phyloP scores from a whole-genome alignment of 371 early-diverging fungal species.

The Apophysomyces trapeziformis region DNA sequence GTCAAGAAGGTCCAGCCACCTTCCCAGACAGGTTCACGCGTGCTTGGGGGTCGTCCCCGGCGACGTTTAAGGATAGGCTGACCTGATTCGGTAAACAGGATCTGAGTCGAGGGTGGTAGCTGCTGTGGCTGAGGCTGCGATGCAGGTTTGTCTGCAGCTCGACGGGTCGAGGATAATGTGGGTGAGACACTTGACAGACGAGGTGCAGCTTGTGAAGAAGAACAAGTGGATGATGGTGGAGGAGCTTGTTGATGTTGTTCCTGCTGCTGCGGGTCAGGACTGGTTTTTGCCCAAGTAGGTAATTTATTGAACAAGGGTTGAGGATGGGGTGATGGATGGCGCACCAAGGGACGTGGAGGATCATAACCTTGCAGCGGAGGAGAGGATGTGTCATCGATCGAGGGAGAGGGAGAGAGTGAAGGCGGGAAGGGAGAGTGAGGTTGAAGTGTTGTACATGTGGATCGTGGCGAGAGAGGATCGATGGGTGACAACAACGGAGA shows the following conservation, averaged over 20 bases:
- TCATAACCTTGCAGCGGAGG: slow-evolving; percentile 23
- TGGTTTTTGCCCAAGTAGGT: slow-evolving; percentile 6
- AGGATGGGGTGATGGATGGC: background rate
- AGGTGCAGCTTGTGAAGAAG: slow-evolving; percentile 9
- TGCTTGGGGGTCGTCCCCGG: slow-evolving; percentile 46
- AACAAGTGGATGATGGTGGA: background rate
- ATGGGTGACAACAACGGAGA: slow-evolving; percentile 12
- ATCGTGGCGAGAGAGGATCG: slow-evolving; percentile 5
- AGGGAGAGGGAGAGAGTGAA: slow-evolving; percentile 22
- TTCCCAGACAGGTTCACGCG: slow-evolving; percentile 36
- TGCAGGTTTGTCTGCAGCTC: background rate
- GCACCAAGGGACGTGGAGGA: slow-evolving; percentile 20
- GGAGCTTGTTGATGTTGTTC: slow-evolving; percentile 15
- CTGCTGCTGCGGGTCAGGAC: slow-evolving; percentile 3
- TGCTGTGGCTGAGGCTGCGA: slow-evolving; percentile 9
- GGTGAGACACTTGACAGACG: slow-evolving; percentile 8
- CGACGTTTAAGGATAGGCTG: slow-evolving; percentile 49
- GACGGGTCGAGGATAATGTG: background rate
- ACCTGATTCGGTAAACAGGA: slow-evolving; percentile 38
- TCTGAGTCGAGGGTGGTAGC: slow-evolving; percentile 32
- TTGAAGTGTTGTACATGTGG: background rate
- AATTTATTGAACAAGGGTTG: slow-evolving; percentile 4
- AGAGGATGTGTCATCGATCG: slow-evolving; percentile 5
- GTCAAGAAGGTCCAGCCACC: slow-evolving; percentile 56
- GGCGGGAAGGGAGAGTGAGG: slow-evolving; percentile 17